Evolutionary conservation across 164 flowering plant species (phyloP).

Genomic region (Malania oleifera): DNA sequence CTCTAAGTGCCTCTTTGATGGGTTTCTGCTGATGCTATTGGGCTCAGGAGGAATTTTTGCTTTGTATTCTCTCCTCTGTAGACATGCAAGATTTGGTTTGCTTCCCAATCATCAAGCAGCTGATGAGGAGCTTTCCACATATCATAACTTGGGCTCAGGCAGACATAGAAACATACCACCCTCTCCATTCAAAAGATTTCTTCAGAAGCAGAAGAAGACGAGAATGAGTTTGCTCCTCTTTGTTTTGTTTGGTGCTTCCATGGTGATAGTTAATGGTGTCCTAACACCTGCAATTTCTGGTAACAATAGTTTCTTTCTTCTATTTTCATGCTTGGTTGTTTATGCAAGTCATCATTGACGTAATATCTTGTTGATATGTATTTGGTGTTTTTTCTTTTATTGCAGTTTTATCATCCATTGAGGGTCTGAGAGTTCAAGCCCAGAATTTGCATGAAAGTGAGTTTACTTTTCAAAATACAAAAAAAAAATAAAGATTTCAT

Average conservation of each 20-base stretch:
- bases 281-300: constrained; percentile 75
- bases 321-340: background rate
- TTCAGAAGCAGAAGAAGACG: constrained; percentile 49
- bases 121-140: constrained; percentile 71
- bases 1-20: background rate
- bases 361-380: constrained; percentile 2
- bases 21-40: constrained; percentile 9
- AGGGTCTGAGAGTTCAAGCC: constrained; percentile 42
- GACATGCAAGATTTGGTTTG: constrained; percentile 56
- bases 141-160: constrained; percentile 24
- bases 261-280: constrained; percentile 52
- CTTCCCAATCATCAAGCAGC: constrained; percentile 69
- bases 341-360: background rate
- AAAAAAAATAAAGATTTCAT: no score
- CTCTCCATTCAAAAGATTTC: constrained; percentile 36
- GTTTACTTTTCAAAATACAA: constrained; percentile 14
- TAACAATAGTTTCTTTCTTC: constrained; percentile 13
- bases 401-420: constrained; percentile 64
- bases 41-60: constrained; percentile 70
- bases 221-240: constrained; percentile 46
- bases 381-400: constrained; percentile 8
- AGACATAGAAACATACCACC: constrained; percentile 16
- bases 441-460: constrained; percentile 33
- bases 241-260: constrained; percentile 56
- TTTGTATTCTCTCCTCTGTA: constrained; percentile 57